Evolutionary conservation across 805 yeast genomes (phyloP).

Genomic region (Grigorovia yakushimaensis): DNA sequence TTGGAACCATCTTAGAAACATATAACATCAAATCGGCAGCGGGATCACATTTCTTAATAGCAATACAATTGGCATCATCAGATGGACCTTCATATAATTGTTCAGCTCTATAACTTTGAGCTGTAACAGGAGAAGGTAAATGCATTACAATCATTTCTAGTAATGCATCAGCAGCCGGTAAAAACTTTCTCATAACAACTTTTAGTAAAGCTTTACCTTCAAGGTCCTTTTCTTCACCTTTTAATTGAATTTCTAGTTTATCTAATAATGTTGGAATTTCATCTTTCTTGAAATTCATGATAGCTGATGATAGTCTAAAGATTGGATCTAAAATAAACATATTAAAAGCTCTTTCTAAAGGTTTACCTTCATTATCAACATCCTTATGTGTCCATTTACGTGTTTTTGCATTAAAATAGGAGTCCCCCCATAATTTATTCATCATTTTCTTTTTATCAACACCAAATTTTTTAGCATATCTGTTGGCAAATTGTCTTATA

Average conservation of each 20-base stretch:
- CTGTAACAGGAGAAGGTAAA: slow-evolving; percentile 99
- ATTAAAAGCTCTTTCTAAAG: slow-evolving; percentile 98
- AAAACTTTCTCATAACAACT: slow-evolving; percentile 98
- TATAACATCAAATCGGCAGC: slow-evolving; percentile 95
- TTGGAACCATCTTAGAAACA: slow-evolving; percentile 99
- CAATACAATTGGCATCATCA: slow-evolving; percentile 81
- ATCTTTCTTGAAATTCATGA: slow-evolving; percentile 98
- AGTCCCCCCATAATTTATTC: slow-evolving; percentile 99
- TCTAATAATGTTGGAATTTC: slow-evolving; percentile 85
- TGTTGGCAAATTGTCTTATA: slow-evolving; percentile 93
- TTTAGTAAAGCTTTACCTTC: slow-evolving; percentile 98
- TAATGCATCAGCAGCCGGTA: slow-evolving; percentile 99
- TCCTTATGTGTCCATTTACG: slow-evolving; percentile 98
- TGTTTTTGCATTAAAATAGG: slow-evolving; percentile 99
- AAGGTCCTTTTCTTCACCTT: slow-evolving; percentile 93
- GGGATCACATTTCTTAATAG: slow-evolving; percentile 98
- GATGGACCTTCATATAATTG: slow-evolving; percentile 98
- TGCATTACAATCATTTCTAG: slow-evolving; percentile 97
- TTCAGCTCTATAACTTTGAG: slow-evolving; percentile 98
- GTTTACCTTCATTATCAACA: slow-evolving; percentile 89
- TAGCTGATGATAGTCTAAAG: slow-evolving; percentile 91
- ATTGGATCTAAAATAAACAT: slow-evolving; percentile 98
- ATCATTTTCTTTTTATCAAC: slow-evolving; percentile 96
- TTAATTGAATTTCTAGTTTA: slow-evolving; percentile 86
- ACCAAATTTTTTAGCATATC: slow-evolving; percentile 99